Evolutionary conservation across 2,329 filamentous ascomycete genomes (phyloP), one percentile per base, ranked within the genome.

Genomic region (Fusarium xylarioides): DNA sequence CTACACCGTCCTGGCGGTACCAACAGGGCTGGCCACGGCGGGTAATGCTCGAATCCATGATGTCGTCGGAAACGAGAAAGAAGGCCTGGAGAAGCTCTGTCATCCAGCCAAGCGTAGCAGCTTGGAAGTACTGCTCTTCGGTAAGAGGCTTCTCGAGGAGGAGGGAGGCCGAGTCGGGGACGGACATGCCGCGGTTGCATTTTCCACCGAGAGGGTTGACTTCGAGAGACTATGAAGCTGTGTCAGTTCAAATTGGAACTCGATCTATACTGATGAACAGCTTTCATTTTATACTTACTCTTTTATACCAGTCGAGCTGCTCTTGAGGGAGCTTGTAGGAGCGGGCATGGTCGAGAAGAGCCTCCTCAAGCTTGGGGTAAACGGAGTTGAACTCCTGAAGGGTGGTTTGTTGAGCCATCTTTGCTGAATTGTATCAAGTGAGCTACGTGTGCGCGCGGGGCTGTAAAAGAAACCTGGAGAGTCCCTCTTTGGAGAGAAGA

Each of bases 181-280:
- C 95, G 53, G 95, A 98, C 90, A 99, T 97, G 85, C 96, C 96
- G 80, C 96, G 94, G 86, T 99, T 99, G 87, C 95, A 97, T 88
- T 99, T 99, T 81, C 96, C 96, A 77, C 96, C 96, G 60, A 96
- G 86, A 11, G 94, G 91, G 85, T 99, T 99, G 85, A 90, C 88
- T 81, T 95, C 89, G 79, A 98, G 71, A 34, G 89, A 70, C 89
- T 98, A 52, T 37, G 35, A 42, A 38, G 21, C 21, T 35, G 38
- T 42, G 34, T 50, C 23, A 44, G 61, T 43, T 47, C 26, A 30
- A 8, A 21, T 37, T 34, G 44, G 30, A 34, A 55, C 30, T 19
- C 35, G 28, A 50, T 66, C 26, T 11, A 34, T n/a, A 32, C 6
- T 43, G 44, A 47, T 12, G 35, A 52, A n/a, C 30, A 34, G 59